Conservation (phyloP, 768 basidiomycete genomes). For the Chalciporus pseudorubinellus region DNA sequence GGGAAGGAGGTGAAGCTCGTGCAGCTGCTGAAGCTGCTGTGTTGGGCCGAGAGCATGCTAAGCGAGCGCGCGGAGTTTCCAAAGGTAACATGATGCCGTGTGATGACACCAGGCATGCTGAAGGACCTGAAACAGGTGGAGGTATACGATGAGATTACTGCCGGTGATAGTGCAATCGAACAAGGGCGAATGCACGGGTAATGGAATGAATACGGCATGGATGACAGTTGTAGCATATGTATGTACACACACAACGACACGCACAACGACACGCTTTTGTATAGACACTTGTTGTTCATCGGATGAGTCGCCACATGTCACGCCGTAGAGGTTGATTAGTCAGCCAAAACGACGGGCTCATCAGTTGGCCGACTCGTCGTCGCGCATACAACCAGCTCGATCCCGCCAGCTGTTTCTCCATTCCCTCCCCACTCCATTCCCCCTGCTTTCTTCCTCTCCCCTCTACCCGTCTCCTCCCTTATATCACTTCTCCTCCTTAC, state of each 20-base stretch:
- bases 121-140: conserved; percentile 31
- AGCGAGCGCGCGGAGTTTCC: conserved; percentile 80
- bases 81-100: conserved; percentile 45
- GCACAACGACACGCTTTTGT: too few species aligned
- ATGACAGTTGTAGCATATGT: neutral
- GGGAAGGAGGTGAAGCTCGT: conserved; percentile 90
- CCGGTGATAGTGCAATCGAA: conserved; percentile 14
- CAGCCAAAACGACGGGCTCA: conserved; percentile 28
- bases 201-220: conserved; percentile 3
- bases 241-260: neutral
- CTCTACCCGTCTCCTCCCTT: neutral
- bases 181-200: conserved; percentile 24
- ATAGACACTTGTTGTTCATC: too few species aligned
- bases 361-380: conserved; percentile 24
- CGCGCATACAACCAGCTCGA: conserved; percentile 28
- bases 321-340: conserved; percentile 24
- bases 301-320: neutral
- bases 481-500: neutral
- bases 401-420: conserved; percentile 18
- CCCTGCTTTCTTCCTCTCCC: neutral
- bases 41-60: conserved; percentile 84
- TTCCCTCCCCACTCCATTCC: neutral
- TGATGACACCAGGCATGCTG: conserved; percentile 23
- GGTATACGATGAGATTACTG: conserved; percentile 23
- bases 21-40: conserved; percentile 75